A percentile compares a stretch with the other conserved stretches of the same genome.
Evolutionary conservation across 257 asterid species (phyloP).

Genomic region (Ocimum tenuiflorum): DNA sequence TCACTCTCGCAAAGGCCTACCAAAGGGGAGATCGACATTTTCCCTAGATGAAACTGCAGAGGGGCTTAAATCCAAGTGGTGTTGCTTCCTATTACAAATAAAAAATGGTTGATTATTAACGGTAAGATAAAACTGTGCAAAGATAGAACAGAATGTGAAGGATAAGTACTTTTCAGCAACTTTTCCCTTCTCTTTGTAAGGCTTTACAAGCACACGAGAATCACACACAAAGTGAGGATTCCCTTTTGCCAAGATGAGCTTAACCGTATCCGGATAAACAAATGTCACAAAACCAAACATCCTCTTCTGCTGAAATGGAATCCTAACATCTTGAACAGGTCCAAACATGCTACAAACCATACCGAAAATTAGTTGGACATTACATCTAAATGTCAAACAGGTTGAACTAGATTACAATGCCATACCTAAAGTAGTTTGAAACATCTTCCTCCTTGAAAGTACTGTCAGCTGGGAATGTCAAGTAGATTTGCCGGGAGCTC

Average conservation of each 20-base stretch:
- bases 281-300: constrained; percentile 97
- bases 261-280: constrained; percentile 78
- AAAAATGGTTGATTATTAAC: neutral
- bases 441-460: constrained; percentile 94
- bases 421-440: constrained; percentile 75
- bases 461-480: constrained; percentile 97
- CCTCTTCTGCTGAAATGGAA: constrained; percentile 94
- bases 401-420: neutral
- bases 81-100: constrained; percentile 43
- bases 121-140: neutral
- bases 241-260: constrained; percentile 84
- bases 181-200: constrained; percentile 97
- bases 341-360: constrained; percentile 64
- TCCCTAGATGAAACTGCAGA: constrained; percentile 66
- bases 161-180: constrained; percentile 58
- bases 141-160: neutral
- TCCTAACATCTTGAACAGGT: constrained; percentile 96
- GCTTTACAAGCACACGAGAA: constrained; percentile 96
- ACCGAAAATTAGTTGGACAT: constrained; percentile 16
- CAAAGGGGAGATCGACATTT: constrained; percentile 62
- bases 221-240: constrained; percentile 98
- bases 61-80: constrained; percentile 69
- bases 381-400: neutral
- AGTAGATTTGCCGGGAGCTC: constrained; percentile 70
- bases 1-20: constrained; percentile 26